Evolutionary conservation across 148 eudicot genomes (phyloP).

Genomic region (Camellia granthamiana): DNA sequence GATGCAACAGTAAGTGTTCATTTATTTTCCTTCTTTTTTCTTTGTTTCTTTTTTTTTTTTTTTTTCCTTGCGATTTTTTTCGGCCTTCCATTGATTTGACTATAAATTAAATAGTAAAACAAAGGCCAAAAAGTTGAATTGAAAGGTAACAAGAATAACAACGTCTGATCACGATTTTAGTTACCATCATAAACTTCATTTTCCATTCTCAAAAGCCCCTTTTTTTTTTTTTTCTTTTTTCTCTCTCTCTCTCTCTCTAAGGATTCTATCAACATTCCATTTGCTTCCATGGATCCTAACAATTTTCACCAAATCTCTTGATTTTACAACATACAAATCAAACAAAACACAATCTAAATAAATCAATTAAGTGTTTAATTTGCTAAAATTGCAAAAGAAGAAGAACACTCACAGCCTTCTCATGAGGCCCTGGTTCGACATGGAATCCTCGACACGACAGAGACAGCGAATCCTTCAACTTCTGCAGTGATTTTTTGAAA

Average conservation of each 20-base stretch:
- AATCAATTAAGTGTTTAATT: neutral
- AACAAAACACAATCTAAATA: neutral
- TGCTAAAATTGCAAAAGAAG: neutral
- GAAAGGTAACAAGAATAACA: neutral
- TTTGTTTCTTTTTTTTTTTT: too few species aligned
- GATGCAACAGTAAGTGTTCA: too few species aligned
- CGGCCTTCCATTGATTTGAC: neutral
- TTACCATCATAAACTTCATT: neutral
- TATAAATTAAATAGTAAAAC: neutral
- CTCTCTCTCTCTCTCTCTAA: accelerated
- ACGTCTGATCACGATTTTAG: neutral
- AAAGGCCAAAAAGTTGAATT: neutral
- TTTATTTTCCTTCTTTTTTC: too few species aligned
- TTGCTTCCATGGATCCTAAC: neutral
- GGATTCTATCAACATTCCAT: neutral
- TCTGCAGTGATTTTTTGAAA: conserved; percentile 19
- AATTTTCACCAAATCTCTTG: conserved; percentile 13
- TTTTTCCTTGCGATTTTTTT: too few species aligned
- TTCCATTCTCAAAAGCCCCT: neutral
- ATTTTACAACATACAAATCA: neutral
- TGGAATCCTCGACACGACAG: conserved; percentile 50
- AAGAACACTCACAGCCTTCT: conserved; percentile 64
- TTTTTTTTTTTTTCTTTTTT: too few species aligned
- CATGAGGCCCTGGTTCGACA: conserved; percentile 71
- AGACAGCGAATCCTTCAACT: conserved; percentile 32